Base-by-base conservation (phyloP, 2,329 filamentous ascomycete genomes). In the Scleromitrula shiraiana region DNA sequence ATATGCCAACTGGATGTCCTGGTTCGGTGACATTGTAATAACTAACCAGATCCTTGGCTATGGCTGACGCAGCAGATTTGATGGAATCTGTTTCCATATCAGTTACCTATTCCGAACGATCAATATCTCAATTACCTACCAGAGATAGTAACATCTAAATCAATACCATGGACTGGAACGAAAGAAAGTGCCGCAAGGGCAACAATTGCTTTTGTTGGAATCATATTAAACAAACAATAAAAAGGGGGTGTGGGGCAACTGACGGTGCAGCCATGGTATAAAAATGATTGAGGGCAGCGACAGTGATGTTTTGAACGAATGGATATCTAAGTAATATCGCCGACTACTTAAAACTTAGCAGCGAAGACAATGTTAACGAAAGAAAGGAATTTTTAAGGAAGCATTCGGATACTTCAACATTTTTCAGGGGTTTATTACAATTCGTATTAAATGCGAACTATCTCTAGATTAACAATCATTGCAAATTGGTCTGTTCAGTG, bases 11-110 rank as follows among this genome's bases (percentile, higher is more conserved):
- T 5, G 27, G 33, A 15, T 50, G 30, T 23, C 53, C 55, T 9
- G 46, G 30, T 26, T 56, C 41, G 24, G 53, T 58, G 35, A 56
- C 53, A 33, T 49, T 51, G 50, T 59, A 59, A 20, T 51, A 51
- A 3, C 19, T 17, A 4, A 57, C 46, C 17, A 61, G 8, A 2
- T 46, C 42, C 17, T 39, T 49, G 3, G 59, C 57, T 23, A 60
- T 50, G 2, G 46, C 50, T 1, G 53, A 50, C 12, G 56, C 53
- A 19, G 55, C 44, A 3, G 49, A 41, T 42, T 55, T 56, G 29
- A 61, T 54, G 3, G 57, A 61, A 33, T 50, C 58, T 61, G n/a
- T 39, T 35, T 15, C 6, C 3, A 7, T 32, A 19, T 43, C 12
- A 29, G 29, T 23, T 35, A n/a, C n/a, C n/a, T n/a, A n/a, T n/a